Percentiles rank a stretch among this genome's conserved stretches.
These are phyloP conservation scores for Ustilago bromivora DNA, from an alignment of 1,284 basidiomycete species.

Conservation along the genomic window DNA sequence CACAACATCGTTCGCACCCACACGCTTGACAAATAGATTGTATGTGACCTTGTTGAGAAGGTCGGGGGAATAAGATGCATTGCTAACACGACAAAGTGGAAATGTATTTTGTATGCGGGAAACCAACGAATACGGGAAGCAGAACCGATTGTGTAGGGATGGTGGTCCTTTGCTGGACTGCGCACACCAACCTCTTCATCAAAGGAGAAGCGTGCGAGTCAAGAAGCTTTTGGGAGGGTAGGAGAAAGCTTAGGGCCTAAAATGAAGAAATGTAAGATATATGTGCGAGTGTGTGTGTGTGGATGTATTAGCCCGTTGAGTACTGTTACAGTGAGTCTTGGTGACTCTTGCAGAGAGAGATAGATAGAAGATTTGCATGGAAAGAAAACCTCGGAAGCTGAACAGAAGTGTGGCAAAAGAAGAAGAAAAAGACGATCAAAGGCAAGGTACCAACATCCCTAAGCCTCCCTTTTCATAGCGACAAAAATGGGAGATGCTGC, in stretches of 20 bases:
- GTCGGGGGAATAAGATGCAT: slow-evolving; percentile 53
- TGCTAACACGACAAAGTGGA: slow-evolving; percentile 35
- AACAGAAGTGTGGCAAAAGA: slow-evolving; percentile 21
- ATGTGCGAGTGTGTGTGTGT: slow-evolving; percentile 3
- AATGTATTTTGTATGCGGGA: slow-evolving; percentile 9
- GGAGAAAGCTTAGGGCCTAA: slow-evolving; percentile 15
- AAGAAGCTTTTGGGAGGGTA: slow-evolving; percentile 4
- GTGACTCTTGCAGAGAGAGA: slow-evolving; percentile 47
- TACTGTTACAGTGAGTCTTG: slow-evolving; percentile 55
- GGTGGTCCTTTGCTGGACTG: slow-evolving; percentile 23
- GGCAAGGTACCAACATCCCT: slow-evolving; percentile 36
- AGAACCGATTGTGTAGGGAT: slow-evolving; percentile 24
- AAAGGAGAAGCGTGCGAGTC: not conserved
- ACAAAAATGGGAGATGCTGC: not conserved
- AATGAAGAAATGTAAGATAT: slow-evolving; percentile 4
- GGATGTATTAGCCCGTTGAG: slow-evolving; percentile 50
- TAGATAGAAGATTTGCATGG: slow-evolving; percentile 22
- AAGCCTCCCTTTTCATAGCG: not conserved
- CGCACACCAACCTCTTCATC: not conserved
- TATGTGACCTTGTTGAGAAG: slow-evolving; percentile 65
- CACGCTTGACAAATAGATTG: not conserved
- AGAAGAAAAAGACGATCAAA: slow-evolving; percentile 8
- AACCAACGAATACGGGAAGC: not conserved
- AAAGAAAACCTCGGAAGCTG: slow-evolving; percentile 28
- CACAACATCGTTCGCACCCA: not conserved